Evolutionary conservation across 352 stramenopile species (phyloP).

Genomic region (Phytophthora ohioensis): DNA sequence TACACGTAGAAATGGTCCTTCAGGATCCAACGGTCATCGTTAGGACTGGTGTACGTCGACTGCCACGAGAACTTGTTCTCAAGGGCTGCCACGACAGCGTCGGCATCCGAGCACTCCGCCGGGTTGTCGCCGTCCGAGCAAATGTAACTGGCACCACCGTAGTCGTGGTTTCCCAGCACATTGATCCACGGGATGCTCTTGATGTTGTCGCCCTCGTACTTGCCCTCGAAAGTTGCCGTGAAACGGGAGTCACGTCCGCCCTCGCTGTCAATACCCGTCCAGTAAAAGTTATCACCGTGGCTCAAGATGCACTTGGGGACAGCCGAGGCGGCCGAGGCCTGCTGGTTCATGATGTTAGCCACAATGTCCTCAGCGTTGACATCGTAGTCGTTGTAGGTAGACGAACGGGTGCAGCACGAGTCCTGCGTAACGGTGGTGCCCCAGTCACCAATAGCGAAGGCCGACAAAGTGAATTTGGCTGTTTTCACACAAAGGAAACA

Average conservation of each 20-base stretch:
- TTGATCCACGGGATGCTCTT: slow-evolving; percentile 67
- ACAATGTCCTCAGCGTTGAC: slow-evolving; percentile 75
- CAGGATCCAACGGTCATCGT: slow-evolving; percentile 63
- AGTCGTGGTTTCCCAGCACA: slow-evolving; percentile 79
- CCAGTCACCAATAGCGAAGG: slow-evolving; percentile 81
- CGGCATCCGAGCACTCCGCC: slow-evolving; percentile 35
- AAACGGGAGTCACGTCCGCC: slow-evolving; percentile 58
- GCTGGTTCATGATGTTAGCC: slow-evolving; percentile 67
- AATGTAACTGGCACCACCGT: slow-evolving; percentile 67
- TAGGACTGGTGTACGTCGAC: slow-evolving; percentile 54
- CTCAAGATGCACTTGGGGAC: slow-evolving; percentile 69
- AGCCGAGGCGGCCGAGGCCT: slow-evolving; percentile 40
- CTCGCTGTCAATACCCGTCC: slow-evolving; percentile 59
- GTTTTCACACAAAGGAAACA: slow-evolving; percentile 3
- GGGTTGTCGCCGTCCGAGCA: slow-evolving; percentile 49
- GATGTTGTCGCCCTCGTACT: slow-evolving; percentile 60
- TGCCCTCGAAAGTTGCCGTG: slow-evolving; percentile 63
- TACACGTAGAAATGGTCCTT: slow-evolving; percentile 71
- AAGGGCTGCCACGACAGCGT: slow-evolving; percentile 36
- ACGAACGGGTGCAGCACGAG: slow-evolving; percentile 78
- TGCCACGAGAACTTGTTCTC: slow-evolving; percentile 61
- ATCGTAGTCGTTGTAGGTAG: slow-evolving; percentile 68
- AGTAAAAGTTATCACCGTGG: slow-evolving; percentile 82
- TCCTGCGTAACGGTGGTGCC: slow-evolving; percentile 65
- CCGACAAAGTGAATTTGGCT: slow-evolving; percentile 57